Percentiles rank a stretch among this genome's conserved stretches.
Conservation (phyloP, 495 filamentous ascomycete genomes). For the Penicillium simplicissimum region DNA sequence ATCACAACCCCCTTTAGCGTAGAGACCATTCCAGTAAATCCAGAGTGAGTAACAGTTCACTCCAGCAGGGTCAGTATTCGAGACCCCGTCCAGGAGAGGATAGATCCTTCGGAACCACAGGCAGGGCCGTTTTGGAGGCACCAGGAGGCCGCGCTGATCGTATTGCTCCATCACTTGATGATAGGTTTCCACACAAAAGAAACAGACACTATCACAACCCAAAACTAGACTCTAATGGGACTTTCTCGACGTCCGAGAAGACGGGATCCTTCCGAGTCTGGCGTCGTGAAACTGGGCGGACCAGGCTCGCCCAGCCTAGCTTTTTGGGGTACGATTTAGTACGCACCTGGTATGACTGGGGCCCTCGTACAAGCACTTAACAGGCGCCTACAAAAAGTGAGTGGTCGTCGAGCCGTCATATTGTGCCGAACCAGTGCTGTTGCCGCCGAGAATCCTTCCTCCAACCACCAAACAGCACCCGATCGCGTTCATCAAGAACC, state of each 20-base stretch:
- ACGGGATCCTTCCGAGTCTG: background rate
- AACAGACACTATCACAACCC: background rate
- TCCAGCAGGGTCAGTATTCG: conserved; percentile 8
- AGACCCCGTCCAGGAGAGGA: background rate
- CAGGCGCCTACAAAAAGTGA: conserved; percentile 30
- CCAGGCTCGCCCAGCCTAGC: conserved; percentile 19
- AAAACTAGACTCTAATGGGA: background rate
- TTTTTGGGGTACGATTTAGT: conserved; percentile 33
- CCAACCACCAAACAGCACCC: conserved; percentile 17
- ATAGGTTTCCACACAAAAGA: background rate
- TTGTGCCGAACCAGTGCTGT: conserved; percentile 18
- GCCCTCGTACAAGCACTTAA: conserved; percentile 30
- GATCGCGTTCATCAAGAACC: conserved; percentile 27
- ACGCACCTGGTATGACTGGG: conserved; percentile 30
- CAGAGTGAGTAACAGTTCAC: conserved; percentile 15
- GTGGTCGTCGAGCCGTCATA: conserved; percentile 34
- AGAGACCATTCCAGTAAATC: conserved; percentile 1
- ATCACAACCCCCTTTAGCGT: conserved; percentile 8
- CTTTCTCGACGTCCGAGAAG: conserved; percentile 1
- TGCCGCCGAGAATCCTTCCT: conserved; percentile 21
- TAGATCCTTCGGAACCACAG: conserved; percentile 3
- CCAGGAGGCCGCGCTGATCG: conserved; percentile 16
- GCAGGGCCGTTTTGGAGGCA: conserved; percentile 12
- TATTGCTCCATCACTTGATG: conserved; percentile 8
- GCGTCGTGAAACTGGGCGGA: conserved; percentile 25